These are phyloP conservation scores for Sphenostylis stenocarpa DNA, from an alignment of 306 rosid species.

Conservation along the genomic window DNA sequence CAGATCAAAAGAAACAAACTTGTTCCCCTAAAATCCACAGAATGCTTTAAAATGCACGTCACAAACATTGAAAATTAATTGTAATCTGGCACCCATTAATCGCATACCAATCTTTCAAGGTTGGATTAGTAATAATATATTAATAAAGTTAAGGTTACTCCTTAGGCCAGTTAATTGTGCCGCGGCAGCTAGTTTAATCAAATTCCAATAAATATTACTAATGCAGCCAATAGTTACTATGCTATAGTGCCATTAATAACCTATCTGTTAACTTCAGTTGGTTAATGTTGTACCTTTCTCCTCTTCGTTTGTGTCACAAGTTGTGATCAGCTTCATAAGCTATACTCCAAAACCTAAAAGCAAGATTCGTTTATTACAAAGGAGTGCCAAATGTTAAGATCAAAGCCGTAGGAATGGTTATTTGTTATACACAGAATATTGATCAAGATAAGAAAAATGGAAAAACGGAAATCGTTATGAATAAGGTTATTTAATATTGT, in stretches of 20 bases:
- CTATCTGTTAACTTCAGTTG: slow-evolving; percentile 26
- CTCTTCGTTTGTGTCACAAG: slow-evolving; percentile 39
- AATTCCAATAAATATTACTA: neutral
- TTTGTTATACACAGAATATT: neutral
- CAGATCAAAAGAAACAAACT: slow-evolving; percentile 22
- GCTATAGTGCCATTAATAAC: slow-evolving; percentile 11
- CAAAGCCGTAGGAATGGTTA: slow-evolving; percentile 3
- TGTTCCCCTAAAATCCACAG: slow-evolving; percentile 22
- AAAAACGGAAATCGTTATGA: neutral
- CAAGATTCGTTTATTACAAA: slow-evolving; percentile 38
- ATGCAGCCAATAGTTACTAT: neutral
- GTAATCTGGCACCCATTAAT: slow-evolving; percentile 26
- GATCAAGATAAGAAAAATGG: neutral
- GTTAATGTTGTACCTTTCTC: neutral
- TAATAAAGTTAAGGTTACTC: slow-evolving; percentile 10
- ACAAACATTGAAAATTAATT: slow-evolving; percentile 26
- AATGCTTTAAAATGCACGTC: slow-evolving; percentile 42
- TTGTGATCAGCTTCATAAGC: slow-evolving; percentile 28
- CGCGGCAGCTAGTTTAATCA: slow-evolving; percentile 32
- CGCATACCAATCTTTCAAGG: slow-evolving; percentile 22
- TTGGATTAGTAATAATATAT: neutral
- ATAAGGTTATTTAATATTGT: neutral
- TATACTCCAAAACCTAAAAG: slow-evolving; percentile 4
- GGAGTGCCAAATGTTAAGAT: slow-evolving; percentile 8
- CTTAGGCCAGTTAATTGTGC: slow-evolving; percentile 29